A percentile compares a stretch with the other conserved stretches of the same genome.
Conservation (phyloP, 768 basidiomycete species). For the Kwoniella sp. region DNA sequence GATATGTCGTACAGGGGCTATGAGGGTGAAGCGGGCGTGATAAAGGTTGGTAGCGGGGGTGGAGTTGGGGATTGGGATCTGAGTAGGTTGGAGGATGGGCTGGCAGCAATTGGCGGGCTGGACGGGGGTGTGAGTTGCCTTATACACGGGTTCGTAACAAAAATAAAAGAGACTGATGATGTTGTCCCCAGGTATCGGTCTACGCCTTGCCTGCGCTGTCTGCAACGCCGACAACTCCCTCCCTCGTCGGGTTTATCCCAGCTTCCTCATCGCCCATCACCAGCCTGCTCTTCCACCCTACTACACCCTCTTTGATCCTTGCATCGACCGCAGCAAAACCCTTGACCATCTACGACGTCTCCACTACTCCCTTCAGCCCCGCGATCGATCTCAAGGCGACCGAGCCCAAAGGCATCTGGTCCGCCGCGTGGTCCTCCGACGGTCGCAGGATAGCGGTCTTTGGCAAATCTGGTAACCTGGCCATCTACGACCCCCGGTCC, state of each 20-base stretch:
- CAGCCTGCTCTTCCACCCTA: conserved; percentile 28
- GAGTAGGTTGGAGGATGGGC: conserved; percentile 25
- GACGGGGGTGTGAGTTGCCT: conserved; percentile 35
- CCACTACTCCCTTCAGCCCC: conserved; percentile 1
- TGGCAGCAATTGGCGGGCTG: conserved; percentile 27
- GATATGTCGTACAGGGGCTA: conserved; percentile 28
- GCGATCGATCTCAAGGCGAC: conserved; percentile 13
- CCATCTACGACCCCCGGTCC: conserved; percentile 29
- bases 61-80: conserved; percentile 43
- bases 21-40: conserved; percentile 2
- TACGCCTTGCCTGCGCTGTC: conserved; percentile 4
- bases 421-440: conserved; percentile 24
- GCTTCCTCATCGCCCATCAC: conserved; percentile 19
- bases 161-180: not conserved
- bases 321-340: conserved; percentile 18
- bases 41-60: conserved; percentile 30
- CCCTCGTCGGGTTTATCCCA: conserved; percentile 11
- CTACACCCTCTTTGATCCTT: conserved; percentile 30
- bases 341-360: conserved; percentile 28
- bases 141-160: not conserved
- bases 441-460: conserved; percentile 27
- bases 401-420: conserved; percentile 38
- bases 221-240: not conserved
- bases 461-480: conserved; percentile 23
- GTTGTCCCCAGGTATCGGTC: conserved; percentile 9